Percentiles rank a stretch among this genome's conserved stretches.
Conservation (phyloP, 257 asterid genomes). For the Solanum sitiens region DNA sequence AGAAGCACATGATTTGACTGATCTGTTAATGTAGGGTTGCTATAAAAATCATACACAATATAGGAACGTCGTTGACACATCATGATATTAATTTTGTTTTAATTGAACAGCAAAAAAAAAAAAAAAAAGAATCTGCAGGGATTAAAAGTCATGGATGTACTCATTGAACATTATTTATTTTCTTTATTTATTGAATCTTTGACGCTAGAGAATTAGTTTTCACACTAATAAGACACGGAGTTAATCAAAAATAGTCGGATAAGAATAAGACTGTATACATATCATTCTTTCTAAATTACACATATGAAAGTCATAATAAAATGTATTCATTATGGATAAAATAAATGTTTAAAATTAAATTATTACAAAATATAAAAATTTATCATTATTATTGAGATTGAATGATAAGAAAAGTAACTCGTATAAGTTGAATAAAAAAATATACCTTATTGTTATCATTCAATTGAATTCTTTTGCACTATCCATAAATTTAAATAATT, state of each 20-base stretch:
- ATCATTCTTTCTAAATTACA: rapidly evolving
- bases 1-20: not conserved
- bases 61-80: not conserved
- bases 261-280: not conserved
- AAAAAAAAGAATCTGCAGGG: not conserved
- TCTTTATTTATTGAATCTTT: not conserved
- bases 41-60: not conserved
- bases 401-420: no score
- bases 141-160: not conserved
- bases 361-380: no score
- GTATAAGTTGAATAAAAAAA: no score
- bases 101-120: not conserved
- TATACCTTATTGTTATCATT: no score
- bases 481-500: no score
- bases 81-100: not conserved
- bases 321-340: no score
- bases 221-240: rapidly evolving
- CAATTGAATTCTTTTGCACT: not conserved
- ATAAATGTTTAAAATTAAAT: no score
- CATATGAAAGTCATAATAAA: no score
- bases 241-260: rapidly evolving
- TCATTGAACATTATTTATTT: not conserved
- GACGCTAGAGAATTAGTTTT: no score
- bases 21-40: not conserved
- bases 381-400: no score